Evolutionary conservation across 768 basidiomycete genomes (phyloP).

Genomic region (Tephrocybe rancida): DNA sequence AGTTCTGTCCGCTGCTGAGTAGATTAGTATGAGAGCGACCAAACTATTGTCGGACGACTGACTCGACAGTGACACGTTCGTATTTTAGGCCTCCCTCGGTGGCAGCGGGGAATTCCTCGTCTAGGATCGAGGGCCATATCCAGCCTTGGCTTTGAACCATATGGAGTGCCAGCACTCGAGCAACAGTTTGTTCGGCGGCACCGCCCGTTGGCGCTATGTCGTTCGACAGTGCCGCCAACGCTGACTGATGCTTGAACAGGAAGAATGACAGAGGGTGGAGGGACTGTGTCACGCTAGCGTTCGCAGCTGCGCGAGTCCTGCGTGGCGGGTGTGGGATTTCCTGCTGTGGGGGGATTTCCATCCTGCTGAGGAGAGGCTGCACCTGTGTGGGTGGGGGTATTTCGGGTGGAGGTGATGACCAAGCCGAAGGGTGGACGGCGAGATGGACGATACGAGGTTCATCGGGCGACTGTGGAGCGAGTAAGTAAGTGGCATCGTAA

Average conservation of each 20-base stretch:
- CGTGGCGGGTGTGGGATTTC: conserved; percentile 8
- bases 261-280: conserved; percentile 36
- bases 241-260: conserved; percentile 43
- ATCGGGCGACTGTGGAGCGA: conserved; percentile 45
- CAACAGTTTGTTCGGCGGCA: conserved; percentile 11
- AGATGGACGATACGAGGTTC: conserved; percentile 71
- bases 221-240: conserved; percentile 37
- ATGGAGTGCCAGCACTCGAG: conserved; percentile 31
- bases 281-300: background rate
- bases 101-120: conserved; percentile 45
- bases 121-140: conserved; percentile 52
- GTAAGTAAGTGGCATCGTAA: conserved; percentile 13
- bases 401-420: conserved; percentile 58
- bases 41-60: conserved; percentile 20
- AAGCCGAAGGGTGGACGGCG: conserved; percentile 80
- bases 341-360: conserved; percentile 3
- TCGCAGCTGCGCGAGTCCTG: background rate
- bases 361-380: conserved; percentile 4
- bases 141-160: conserved; percentile 43
- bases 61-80: conserved; percentile 41
- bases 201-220: background rate
- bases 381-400: conserved; percentile 20
- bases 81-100: conserved; percentile 44
- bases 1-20: conserved; percentile 48
- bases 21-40: conserved; percentile 8